These are phyloP conservation scores for Sphaerulina vaccinii DNA, from an alignment of 2,329 filamentous ascomycete genomes.

Conservation along the genomic window DNA sequence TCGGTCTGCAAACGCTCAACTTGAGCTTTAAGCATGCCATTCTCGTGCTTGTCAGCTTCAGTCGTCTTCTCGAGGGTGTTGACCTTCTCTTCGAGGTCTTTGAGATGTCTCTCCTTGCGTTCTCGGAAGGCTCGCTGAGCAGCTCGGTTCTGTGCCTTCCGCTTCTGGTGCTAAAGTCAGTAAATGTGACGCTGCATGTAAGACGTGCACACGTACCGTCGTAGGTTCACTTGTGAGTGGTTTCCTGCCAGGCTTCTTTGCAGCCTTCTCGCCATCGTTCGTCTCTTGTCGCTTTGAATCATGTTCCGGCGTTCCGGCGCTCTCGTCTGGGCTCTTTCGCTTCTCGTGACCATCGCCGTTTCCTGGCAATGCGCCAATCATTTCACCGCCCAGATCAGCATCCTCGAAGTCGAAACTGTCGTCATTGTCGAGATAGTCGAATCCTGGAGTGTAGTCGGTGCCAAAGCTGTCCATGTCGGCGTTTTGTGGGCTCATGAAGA, in stretches of 20 bases:
- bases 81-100: conserved; percentile 74
- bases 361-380: conserved; percentile 75
- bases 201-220: conserved; percentile 66
- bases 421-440: conserved; percentile 78
- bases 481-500: conserved; percentile 34
- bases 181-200: background rate
- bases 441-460: conserved; percentile 62
- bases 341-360: conserved; percentile 62
- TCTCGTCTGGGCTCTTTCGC: conserved; percentile 65
- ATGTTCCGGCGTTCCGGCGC: conserved; percentile 63
- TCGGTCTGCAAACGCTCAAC: conserved; percentile 84
- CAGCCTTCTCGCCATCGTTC: conserved; percentile 75
- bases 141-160: conserved; percentile 92
- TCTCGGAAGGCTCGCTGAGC: conserved; percentile 92
- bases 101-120: conserved; percentile 88
- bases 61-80: conserved; percentile 74
- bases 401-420: conserved; percentile 73
- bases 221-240: conserved; percentile 93
- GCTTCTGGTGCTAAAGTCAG: conserved; percentile 62
- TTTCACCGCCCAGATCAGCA: conserved; percentile 53
- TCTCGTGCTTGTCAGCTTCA: conserved; percentile 79
- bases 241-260: conserved; percentile 96
- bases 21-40: conserved; percentile 77
- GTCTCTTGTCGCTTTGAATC: conserved; percentile 77
- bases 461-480: conserved; percentile 31